Conservation (phyloP, 345 rosid genomes). For the Arabis hirsuta region DNA sequence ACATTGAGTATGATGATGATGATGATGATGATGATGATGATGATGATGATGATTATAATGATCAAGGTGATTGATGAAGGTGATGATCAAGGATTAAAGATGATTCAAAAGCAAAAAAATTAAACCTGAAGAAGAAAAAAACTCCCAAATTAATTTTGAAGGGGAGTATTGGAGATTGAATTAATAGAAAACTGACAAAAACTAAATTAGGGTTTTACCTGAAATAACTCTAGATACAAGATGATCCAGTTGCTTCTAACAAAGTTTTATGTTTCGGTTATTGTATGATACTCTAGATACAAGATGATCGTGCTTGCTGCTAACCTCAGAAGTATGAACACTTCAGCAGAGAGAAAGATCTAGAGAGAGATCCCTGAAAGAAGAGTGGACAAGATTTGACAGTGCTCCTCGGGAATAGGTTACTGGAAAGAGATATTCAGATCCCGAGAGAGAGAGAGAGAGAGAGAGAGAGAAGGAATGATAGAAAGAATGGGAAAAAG, state of each 20-base stretch:
- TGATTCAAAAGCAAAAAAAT: constrained; percentile 11
- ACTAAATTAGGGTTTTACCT: constrained; percentile 45
- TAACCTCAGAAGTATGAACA: constrained; percentile 24
- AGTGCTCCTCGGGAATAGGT: constrained; percentile 46
- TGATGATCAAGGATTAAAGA: constrained; percentile 17
- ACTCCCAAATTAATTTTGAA: constrained; percentile 1
- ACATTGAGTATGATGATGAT: constrained; percentile 34
- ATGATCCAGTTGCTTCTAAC: constrained; percentile 28
- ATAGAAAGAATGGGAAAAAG: constrained; percentile 49
- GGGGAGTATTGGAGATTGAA: not conserved
- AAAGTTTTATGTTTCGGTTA: constrained; percentile 15
- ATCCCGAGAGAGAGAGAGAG: constrained; percentile 72
- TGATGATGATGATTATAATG: constrained; percentile 30
- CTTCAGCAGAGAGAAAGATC: constrained; percentile 39
- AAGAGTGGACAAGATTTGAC: constrained; percentile 42
- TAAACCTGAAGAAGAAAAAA: constrained; percentile 23
- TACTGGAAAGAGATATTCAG: constrained; percentile 53
- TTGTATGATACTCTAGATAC: not conserved
- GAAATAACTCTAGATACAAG: constrained; percentile 24
- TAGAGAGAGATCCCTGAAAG: constrained; percentile 30
- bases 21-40: constrained; percentile 36
- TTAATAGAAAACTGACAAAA: constrained; percentile 3
- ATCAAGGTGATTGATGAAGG: constrained; percentile 25
- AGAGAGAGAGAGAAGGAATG: constrained; percentile 33
- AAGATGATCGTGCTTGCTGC: constrained; percentile 1